Evolutionary conservation across 2,329 filamentous ascomycete genomes (phyloP).

Genomic region (Ophiocordyceps robertsii): DNA sequence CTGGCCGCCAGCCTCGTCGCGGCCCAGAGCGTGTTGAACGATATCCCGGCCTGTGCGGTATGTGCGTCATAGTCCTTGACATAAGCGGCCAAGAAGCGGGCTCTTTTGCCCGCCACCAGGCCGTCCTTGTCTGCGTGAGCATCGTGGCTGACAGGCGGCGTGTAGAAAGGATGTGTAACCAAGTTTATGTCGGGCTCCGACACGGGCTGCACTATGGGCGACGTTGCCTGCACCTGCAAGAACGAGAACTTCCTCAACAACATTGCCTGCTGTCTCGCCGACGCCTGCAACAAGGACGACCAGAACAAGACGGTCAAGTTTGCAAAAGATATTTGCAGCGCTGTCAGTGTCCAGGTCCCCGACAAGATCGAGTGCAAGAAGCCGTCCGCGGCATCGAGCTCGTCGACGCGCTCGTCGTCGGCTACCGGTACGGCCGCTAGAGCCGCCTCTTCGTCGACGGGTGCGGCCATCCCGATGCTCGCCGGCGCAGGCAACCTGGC

Average conservation of each 20-base stretch:
- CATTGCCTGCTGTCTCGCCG: constrained; percentile 28
- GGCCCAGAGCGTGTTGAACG: constrained; percentile 15
- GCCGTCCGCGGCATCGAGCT: background rate
- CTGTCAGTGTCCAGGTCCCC: constrained; percentile 20
- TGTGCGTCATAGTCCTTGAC: constrained; percentile 6
- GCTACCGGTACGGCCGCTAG: background rate
- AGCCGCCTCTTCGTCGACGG: constrained; percentile 2
- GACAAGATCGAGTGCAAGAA: constrained; percentile 21
- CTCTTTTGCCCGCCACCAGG: too few species aligned
- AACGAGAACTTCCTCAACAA: constrained; percentile 23
- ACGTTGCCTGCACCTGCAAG: constrained; percentile 27
- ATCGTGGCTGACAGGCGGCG: background rate
- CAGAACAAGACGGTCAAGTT: constrained; percentile 21
- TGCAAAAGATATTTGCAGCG: constrained; percentile 24
- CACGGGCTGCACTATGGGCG: constrained; percentile 23
- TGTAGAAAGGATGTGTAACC: constrained; percentile 19
- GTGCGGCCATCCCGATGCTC: constrained; percentile 2
- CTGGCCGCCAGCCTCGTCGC: constrained; percentile 18
- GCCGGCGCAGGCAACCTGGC: constrained; percentile 7
- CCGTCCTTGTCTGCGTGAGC: background rate
- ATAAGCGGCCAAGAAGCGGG: too few species aligned
- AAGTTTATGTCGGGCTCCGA: constrained; percentile 16
- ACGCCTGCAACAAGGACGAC: constrained; percentile 17
- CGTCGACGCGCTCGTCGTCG: background rate
- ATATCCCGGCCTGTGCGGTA: constrained; percentile 25